Conservation (phyloP, 345 rosid species). For the Syzygium jambos region DNA sequence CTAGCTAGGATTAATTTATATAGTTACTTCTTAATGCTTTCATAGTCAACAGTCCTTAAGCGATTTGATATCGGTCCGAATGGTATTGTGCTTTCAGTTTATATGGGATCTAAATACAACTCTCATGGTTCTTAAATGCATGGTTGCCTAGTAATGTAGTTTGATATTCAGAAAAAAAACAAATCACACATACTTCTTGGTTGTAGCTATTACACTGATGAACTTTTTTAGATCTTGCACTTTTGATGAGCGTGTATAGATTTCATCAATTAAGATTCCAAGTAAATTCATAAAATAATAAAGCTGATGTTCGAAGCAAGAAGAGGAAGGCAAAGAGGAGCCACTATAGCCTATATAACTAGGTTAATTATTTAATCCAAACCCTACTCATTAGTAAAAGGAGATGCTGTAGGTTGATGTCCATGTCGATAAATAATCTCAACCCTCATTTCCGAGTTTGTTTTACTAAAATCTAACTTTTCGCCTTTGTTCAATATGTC, state of each 20-base stretch:
- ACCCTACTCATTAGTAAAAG: neutral
- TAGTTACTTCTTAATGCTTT: neutral
- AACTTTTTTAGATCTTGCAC: neutral
- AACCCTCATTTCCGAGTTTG: neutral
- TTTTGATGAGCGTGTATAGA: neutral
- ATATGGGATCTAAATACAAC: neutral
- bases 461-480: conserved; percentile 1
- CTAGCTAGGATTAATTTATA: neutral
- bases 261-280: neutral
- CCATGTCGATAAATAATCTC: neutral
- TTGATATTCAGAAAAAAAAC: neutral
- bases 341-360: neutral
- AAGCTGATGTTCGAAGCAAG: neutral
- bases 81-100: neutral
- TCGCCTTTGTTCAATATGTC: neutral
- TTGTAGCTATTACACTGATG: neutral
- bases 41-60: neutral
- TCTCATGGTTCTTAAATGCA: neutral
- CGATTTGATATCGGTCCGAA: neutral
- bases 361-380: neutral
- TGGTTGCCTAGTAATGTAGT: neutral
- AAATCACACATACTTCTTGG: neutral
- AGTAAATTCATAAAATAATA: neutral
- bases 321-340: neutral
- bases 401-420: neutral